phyloP scores from a whole-genome alignment of 441 rosid species.

The Gossypium lobatum region DNA sequence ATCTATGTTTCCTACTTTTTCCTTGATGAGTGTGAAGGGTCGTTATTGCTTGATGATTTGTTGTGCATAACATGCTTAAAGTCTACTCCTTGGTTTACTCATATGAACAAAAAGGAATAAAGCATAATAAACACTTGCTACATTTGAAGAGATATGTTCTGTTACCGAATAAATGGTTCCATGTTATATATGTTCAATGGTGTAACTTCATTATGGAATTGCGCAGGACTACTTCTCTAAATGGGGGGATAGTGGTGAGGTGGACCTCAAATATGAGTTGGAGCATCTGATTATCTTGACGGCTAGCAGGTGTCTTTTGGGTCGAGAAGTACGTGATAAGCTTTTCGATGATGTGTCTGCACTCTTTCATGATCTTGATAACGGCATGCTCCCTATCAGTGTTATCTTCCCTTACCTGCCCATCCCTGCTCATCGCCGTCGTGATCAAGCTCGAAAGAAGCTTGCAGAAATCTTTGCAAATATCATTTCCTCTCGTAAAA shows the following conservation, averaged over 20 bases:
- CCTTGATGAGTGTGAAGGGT: background rate
- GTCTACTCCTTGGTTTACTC: background rate
- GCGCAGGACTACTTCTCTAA: constrained; percentile 82
- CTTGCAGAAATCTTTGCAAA: constrained; percentile 68
- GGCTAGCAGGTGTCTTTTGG: constrained; percentile 95
- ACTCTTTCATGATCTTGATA: constrained; percentile 94
- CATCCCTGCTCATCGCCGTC: constrained; percentile 91
- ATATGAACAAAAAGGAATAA: background rate
- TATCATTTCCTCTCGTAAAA: constrained; percentile 77
- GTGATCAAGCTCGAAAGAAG: constrained; percentile 83
- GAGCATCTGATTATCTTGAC: constrained; percentile 97
- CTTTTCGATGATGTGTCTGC: constrained; percentile 94
- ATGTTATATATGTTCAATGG: background rate
- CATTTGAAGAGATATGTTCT: background rate
- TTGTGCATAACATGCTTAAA: background rate
- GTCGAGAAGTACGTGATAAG: constrained; percentile 91
- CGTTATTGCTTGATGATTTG: background rate
- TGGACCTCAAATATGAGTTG: constrained; percentile 81
- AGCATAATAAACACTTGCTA: background rate
- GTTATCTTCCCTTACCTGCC: constrained; percentile 93
- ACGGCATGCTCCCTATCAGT: constrained; percentile 97
- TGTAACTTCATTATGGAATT: constrained; percentile 13
- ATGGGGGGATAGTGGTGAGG: constrained; percentile 96
- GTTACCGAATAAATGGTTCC: background rate
- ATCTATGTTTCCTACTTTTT: background rate